Evolutionary conservation across 208 protist genomes (phyloP), one percentile per base, ranked within the genome.

Genomic region (Wallacemonas sp.): DNA sequence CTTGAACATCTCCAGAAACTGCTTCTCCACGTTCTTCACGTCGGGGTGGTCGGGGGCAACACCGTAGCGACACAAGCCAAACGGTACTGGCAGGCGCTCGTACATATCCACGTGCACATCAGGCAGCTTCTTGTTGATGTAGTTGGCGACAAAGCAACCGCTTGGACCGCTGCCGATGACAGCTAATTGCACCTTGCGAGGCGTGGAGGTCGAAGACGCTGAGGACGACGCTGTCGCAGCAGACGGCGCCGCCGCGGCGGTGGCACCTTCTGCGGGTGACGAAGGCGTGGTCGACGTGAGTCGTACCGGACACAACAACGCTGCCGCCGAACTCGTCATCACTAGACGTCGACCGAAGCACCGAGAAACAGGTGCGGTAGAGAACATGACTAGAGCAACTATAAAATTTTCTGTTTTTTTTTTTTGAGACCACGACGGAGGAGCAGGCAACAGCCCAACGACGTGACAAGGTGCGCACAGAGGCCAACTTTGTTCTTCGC

Each of bases 1-100:
- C 61, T 86, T 73, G 65, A 93, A 92, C 48, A 98, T 78, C 26
- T 88, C 61, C 52, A 90, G 64, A 59, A 97, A 98, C 62, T 94
- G 85, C 54, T 85, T 82, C 71, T 91, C 89, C 27, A 98, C 94
- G 55, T 97, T 96, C 66, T 98, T 99, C 45, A 98, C 96, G 59
- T 99, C 97, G 0, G 91, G 96, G 73, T 99, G 98, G 71, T 99
- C 98, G 0, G 98, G 98, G 4, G 97, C 95, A 12, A 99, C 97
- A 34, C 98, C 98, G 80, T 97, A 99, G 54, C 98, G 91, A 38
- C 95, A 97, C 12, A 99, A 72, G n/a, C 98, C 98, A 63, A 95
- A 98, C 0, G 98, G 97, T 41, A 98, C 93, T 0, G 97, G 96
- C 29, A 98, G 76, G 6, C 87, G 70, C 70, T 99, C 97, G 57